Conservation (phyloP, 805 yeast genomes). For the Ogataea kodamae region DNA sequence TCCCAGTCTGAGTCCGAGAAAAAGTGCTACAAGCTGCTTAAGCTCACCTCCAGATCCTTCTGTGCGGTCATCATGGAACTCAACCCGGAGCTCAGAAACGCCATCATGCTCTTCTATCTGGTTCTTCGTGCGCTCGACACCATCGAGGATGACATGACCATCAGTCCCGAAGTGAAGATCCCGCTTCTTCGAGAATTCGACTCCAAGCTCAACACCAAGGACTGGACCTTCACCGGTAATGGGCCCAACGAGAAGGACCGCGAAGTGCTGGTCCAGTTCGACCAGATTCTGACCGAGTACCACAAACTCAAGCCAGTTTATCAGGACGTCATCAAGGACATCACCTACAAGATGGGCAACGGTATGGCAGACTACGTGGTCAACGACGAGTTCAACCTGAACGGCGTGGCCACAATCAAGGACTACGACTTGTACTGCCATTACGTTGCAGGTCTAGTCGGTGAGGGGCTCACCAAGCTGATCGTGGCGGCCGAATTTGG, state of each 20-base stretch:
- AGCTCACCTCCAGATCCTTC: slow-evolving; percentile 81
- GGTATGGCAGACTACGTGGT: slow-evolving; percentile 95
- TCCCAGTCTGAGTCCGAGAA: slow-evolving; percentile 43
- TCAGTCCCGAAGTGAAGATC: slow-evolving; percentile 66
- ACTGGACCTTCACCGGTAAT: slow-evolving; percentile 79
- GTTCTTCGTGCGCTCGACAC: slow-evolving; percentile 91
- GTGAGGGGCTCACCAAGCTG: slow-evolving; percentile 88
- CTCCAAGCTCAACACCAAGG: slow-evolving; percentile 54
- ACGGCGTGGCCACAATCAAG: slow-evolving; percentile 71
- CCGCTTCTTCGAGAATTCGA: slow-evolving; percentile 71
- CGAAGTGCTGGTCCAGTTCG: slow-evolving; percentile 75
- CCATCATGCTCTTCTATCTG: slow-evolving; percentile 79
- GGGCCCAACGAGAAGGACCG: slow-evolving; percentile 80
- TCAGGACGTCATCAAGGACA: slow-evolving; percentile 73
- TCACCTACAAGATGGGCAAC: slow-evolving; percentile 85
- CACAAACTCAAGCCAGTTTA: slow-evolving; percentile 70
- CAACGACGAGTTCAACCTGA: slow-evolving; percentile 71
- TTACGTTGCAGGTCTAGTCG: slow-evolving; percentile 96
- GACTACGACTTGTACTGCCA: slow-evolving; percentile 93
- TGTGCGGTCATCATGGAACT: slow-evolving; percentile 91
- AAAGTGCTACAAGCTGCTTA: slow-evolving; percentile 66
- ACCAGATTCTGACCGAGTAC: slow-evolving; percentile 62
- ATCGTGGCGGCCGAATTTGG: slow-evolving; percentile 75
- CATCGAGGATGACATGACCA: slow-evolving; percentile 91
- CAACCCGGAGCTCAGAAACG: slow-evolving; percentile 82